Evolutionary conservation across 192 early-diverging fungal genomes (phyloP).

Genomic region (Coemansia sp.): DNA sequence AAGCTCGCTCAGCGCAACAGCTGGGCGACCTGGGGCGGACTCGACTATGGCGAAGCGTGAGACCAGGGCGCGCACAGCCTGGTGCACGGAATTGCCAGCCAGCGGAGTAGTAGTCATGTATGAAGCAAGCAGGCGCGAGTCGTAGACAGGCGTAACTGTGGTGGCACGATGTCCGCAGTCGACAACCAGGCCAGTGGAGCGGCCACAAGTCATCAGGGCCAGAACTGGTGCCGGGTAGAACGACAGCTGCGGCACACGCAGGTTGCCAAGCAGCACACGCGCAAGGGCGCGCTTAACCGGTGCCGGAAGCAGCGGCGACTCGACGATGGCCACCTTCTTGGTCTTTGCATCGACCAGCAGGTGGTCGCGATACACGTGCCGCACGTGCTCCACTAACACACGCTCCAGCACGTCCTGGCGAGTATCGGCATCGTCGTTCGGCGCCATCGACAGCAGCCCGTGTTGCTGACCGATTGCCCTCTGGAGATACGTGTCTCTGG

Average conservation of each 20-base stretch:
- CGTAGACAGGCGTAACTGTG: constrained; percentile 72
- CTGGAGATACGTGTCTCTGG: neutral
- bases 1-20: neutral
- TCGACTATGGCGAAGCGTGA: constrained; percentile 13
- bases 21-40: neutral
- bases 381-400: constrained; percentile 27
- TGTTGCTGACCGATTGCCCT: neutral
- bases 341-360: constrained; percentile 80
- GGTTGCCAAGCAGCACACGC: constrained; percentile 69
- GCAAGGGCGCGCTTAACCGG: constrained; percentile 67
- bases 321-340: constrained; percentile 74
- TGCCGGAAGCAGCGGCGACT: constrained; percentile 70
- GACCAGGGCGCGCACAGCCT: constrained; percentile 11
- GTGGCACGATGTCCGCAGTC: constrained; percentile 82
- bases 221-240: constrained; percentile 72
- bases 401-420: constrained; percentile 19
- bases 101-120: constrained; percentile 13
- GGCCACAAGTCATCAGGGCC: constrained; percentile 74
- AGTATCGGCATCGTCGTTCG: neutral
- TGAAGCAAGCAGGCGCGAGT: constrained; percentile 20
- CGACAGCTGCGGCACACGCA: constrained; percentile 78
- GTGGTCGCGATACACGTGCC: constrained; percentile 44
- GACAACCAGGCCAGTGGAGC: constrained; percentile 77
- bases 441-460: neutral
- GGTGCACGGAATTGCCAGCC: constrained; percentile 15